phyloP scores from a whole-genome alignment of 2,329 filamentous ascomycete genomes.

The Trichoderma sp. region DNA sequence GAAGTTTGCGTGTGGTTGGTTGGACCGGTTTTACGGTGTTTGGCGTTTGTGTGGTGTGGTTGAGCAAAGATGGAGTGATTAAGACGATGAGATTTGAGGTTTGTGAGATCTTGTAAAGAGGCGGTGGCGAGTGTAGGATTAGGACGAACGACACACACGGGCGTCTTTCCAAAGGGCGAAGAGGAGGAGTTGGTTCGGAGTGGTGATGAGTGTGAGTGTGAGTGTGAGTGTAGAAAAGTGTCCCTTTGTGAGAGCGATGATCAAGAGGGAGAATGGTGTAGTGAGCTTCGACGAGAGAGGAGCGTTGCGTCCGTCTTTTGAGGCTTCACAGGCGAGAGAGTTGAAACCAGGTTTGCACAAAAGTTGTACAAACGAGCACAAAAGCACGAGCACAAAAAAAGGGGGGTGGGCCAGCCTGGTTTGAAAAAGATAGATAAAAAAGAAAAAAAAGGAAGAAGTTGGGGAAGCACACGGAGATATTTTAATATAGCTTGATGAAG shows the following conservation, averaged over 20 bases:
- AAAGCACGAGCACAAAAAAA: constrained; percentile 6
- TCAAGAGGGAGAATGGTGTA: not conserved
- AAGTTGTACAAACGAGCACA: constrained; percentile 4
- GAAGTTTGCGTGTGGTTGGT: constrained; percentile 16
- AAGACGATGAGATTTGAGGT: not conserved
- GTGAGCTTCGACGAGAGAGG: not conserved
- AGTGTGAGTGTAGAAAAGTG: no score
- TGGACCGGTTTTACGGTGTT: not conserved
- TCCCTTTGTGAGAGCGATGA: no score
- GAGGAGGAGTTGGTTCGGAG: no score
- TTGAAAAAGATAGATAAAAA: no score
- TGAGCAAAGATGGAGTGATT: constrained; percentile 1
- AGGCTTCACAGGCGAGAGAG: not conserved
- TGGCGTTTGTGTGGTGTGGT: not conserved
- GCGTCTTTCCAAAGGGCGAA: not conserved
- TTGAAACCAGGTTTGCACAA: not conserved
- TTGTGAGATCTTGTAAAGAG: not conserved
- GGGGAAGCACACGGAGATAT: constrained; percentile 5
- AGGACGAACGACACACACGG: not conserved
- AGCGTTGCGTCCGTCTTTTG: not conserved
- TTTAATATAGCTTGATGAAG: constrained; percentile 23
- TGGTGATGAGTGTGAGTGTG: no score
- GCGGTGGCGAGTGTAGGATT: not conserved
- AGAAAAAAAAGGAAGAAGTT: no score
- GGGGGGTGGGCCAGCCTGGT: not conserved